Evolutionary conservation across 805 yeast species (phyloP).

Genomic region (Candida ulmi): DNA sequence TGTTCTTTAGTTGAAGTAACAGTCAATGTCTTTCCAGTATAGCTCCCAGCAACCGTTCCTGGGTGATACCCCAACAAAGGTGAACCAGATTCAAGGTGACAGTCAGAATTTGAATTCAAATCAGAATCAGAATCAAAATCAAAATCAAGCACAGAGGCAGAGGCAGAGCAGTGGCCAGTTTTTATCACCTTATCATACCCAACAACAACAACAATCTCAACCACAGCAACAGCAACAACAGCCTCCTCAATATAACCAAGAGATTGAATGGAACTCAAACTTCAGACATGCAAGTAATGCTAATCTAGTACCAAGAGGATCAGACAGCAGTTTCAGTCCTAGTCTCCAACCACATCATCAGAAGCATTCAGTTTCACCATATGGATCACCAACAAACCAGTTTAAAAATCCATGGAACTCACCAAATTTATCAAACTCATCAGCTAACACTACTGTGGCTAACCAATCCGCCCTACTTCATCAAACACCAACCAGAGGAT

Average conservation of each 20-base stretch:
- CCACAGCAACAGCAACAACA: conserved; percentile 1
- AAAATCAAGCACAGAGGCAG: no score
- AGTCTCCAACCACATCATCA: background rate
- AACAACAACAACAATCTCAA: background rate
- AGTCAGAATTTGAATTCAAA: no score
- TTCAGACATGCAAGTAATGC: conserved; percentile 14
- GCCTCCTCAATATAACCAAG: conserved; percentile 4
- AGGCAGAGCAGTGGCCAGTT: conserved; percentile 2
- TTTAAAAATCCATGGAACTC: conserved; percentile 24
- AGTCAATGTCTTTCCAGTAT: conserved; percentile 18
- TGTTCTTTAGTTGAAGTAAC: background rate
- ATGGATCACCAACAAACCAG: conserved; percentile 23
- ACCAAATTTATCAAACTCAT: background rate
- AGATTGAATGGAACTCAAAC: conserved; percentile 20
- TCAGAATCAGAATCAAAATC: no score
- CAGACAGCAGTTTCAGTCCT: background rate
- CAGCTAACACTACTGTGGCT: conserved; percentile 2
- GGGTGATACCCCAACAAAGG: conserved; percentile 11
- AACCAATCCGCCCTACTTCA: conserved; percentile 7
- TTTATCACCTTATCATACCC: background rate
- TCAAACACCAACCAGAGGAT: conserved; percentile 16
- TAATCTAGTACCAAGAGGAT: conserved; percentile 16
- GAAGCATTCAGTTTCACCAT: conserved; percentile 14
- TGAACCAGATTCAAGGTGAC: no score
- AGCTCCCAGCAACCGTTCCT: conserved; percentile 20